These are phyloP conservation scores for Penicillium paxilli DNA, from an alignment of 495 filamentous ascomycete genomes.

Conservation along the genomic window DNA sequence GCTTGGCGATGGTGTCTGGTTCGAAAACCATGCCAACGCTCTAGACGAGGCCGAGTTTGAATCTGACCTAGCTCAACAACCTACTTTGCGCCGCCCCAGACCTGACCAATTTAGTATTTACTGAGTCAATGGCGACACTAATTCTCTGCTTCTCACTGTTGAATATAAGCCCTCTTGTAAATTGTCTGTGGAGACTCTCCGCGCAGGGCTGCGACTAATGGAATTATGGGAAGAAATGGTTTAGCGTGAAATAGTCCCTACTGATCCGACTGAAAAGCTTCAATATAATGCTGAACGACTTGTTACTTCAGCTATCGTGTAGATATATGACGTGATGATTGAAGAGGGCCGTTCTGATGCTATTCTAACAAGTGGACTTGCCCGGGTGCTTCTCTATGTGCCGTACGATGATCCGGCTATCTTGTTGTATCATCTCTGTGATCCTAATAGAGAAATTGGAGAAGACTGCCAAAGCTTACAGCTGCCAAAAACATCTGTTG, in stretches of 20 bases:
- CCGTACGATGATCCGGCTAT: slow-evolving; percentile 32
- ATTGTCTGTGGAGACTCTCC: slow-evolving; percentile 27
- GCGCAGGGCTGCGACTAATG: slow-evolving; percentile 25
- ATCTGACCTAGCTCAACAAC: slow-evolving; percentile 1
- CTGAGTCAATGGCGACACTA: slow-evolving; percentile 18
- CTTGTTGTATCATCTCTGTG: slow-evolving; percentile 37
- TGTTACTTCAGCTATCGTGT: slow-evolving; percentile 17
- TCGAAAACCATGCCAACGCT: slow-evolving; percentile 11
- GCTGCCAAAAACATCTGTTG: slow-evolving; percentile 18
- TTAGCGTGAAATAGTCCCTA: slow-evolving; percentile 15
- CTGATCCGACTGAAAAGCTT: slow-evolving; percentile 16
- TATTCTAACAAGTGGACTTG: slow-evolving; percentile 33
- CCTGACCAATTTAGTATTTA: slow-evolving; percentile 27
- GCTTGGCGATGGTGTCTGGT: slow-evolving; percentile 12
- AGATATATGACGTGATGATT: slow-evolving; percentile 34
- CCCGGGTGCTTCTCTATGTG: slow-evolving; percentile 30
- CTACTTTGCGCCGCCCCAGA: background rate
- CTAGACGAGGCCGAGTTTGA: background rate
- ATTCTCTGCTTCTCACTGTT: slow-evolving; percentile 24
- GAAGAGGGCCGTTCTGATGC: slow-evolving; percentile 30
- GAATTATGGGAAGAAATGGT: slow-evolving; percentile 21
- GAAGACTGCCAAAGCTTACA: background rate
- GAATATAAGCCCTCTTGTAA: slow-evolving; percentile 42
- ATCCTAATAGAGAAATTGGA: slow-evolving; percentile 31
- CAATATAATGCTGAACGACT: slow-evolving; percentile 26